Percentiles rank a stretch among this genome's conserved stretches.
phyloP scores from a whole-genome alignment of 306 rosid species.

The Casuarina cunninghamiana region DNA sequence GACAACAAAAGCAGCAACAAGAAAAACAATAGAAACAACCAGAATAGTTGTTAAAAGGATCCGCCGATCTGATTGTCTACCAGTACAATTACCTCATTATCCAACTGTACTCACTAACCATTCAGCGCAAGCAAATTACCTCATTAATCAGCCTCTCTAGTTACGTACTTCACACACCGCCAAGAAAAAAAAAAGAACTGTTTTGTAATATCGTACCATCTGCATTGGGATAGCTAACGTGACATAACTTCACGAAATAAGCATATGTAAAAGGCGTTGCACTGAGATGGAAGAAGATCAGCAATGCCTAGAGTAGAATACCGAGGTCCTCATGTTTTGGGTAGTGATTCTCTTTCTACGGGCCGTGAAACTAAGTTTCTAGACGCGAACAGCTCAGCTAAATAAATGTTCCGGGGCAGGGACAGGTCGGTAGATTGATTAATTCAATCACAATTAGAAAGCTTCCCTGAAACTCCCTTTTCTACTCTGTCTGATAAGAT shows the following conservation, averaged over 20 bases:
- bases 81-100: neutral
- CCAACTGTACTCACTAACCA: neutral
- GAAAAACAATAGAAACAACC: neutral
- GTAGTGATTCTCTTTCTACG: neutral
- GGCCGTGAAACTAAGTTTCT: neutral
- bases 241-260: neutral
- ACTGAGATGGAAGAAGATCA: neutral
- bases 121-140: too few species aligned
- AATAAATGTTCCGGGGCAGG: neutral
- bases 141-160: too few species aligned
- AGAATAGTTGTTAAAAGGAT: too few species aligned
- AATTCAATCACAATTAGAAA: neutral
- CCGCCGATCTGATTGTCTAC: neutral
- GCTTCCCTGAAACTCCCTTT: neutral
- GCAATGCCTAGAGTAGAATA: neutral
- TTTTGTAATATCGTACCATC: neutral
- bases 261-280: neutral
- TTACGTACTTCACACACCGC: neutral
- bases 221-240: neutral
- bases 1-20: neutral
- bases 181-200: neutral
- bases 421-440: neutral
- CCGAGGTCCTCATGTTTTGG: neutral
- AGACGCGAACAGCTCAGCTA: neutral
- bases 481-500: too few species aligned